These are phyloP conservation scores for Colletotrichum sp. DNA, from an alignment of 2,329 filamentous ascomycete genomes.

Conservation along the genomic window DNA sequence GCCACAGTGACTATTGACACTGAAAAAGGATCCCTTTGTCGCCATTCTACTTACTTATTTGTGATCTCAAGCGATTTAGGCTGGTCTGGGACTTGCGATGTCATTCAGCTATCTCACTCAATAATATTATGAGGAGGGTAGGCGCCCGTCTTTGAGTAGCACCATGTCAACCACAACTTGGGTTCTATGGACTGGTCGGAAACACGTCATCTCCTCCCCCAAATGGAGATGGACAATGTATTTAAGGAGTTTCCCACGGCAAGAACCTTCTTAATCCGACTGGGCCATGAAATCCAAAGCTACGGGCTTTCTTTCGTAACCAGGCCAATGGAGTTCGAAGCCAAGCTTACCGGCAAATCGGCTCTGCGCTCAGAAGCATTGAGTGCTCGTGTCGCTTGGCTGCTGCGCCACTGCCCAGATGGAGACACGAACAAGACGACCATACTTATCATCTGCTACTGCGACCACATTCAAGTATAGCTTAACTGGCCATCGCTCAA, in stretches of 20 bases:
- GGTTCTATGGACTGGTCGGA: not conserved
- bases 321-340: not conserved
- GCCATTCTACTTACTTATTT: not conserved
- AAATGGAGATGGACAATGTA: not conserved
- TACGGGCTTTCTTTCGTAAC: not conserved
- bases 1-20: not conserved
- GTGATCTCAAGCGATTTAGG: not conserved
- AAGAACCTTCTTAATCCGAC: not conserved
- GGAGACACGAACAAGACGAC: not conserved
- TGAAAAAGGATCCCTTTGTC: not conserved
- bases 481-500: fast-evolving
- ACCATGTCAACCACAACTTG: not conserved
- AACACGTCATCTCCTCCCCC: not conserved
- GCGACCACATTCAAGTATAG: not conserved
- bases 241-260: not conserved
- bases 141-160: not conserved
- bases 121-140: not conserved
- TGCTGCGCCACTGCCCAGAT: conserved; percentile 3
- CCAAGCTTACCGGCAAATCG: not conserved
- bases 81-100: fast-evolving
- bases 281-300: not conserved
- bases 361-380: not conserved
- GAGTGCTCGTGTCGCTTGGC: not conserved
- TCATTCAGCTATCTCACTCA: not conserved
- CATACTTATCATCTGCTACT: not conserved